Evolutionary conservation across 2,329 filamentous ascomycete genomes (phyloP), one percentile per base, ranked within the genome.

Genomic region (Pestalotiopsis sp.): DNA sequence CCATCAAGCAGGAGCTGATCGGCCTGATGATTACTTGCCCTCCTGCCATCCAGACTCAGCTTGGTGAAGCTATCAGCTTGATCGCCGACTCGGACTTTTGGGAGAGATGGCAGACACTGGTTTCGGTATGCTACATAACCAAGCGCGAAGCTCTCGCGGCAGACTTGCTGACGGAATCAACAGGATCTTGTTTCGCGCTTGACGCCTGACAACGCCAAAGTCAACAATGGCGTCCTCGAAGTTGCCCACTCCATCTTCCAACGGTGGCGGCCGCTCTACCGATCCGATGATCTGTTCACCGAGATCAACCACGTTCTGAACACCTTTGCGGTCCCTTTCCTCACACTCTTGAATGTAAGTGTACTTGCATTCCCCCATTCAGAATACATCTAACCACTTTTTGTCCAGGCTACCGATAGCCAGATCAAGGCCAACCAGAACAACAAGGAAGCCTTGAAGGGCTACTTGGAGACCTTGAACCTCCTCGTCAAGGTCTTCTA

Each of bases 21-120:
- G 95, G 94, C 68, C 86, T 99, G 75, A 99, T 99, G 96, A 97
- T 98, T 76, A 91, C 92, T 9, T 94, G 96, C 27, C 96, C 95
- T 4, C 81, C 93, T 20, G 92, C 90, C 70, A 92, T 99, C 72
- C 97, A 98, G 83, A 90, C 93, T 70, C 96, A 99, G 83, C 88
- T 99, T 49, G 96, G 96, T 74, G 96, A 98, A 78, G 95, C 96
- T 71, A 97, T 98, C 80, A 98, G 95, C 82, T 90, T 97, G 75
- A 98, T 99, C 76, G 96, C 96, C 70, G 95, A 98, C 82, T 98
- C 95, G 73, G 96, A 99, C 80, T 99, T 99, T 81, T 99, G 93
- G 92, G 87, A 92, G 80, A 88, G 92, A 76, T 99, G 96, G 96
- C 93, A 98, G 77, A 97, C 95, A n/a, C 86, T 99, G 70, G 95